Conservation (phyloP, 306 rosid genomes). For the Vigna reflexopilosa region DNA sequence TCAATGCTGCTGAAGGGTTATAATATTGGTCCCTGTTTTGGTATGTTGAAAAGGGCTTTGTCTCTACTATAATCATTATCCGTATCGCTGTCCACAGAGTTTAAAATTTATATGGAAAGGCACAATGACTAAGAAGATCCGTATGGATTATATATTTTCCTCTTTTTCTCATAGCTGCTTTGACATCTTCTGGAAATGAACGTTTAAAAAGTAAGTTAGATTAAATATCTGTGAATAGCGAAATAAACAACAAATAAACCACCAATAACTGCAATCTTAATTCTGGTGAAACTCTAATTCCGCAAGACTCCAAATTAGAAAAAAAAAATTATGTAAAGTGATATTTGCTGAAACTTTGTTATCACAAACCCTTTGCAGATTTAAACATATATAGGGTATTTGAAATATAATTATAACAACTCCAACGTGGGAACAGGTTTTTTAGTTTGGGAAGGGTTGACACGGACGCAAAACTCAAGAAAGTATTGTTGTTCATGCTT, state of each 20-base stretch:
- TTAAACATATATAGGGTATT: neutral
- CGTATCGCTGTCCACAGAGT: neutral
- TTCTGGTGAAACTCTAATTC: conserved; percentile 32
- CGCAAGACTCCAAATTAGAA: neutral
- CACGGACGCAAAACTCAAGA: neutral
- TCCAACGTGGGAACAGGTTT: neutral
- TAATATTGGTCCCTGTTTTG: conserved; percentile 2
- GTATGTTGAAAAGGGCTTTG: neutral
- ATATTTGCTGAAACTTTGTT: conserved; percentile 26
- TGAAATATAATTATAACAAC: neutral
- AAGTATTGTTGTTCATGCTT: no score
- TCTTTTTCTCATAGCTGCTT: neutral
- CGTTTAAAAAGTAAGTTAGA: neutral
- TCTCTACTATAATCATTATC: neutral
- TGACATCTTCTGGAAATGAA: conserved; percentile 9
- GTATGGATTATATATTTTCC: conserved; percentile 16
- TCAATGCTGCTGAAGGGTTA: neutral
- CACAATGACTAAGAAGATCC: neutral
- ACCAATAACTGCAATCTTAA: neutral
- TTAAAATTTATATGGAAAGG: conserved; percentile 13
- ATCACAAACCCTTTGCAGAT: neutral
- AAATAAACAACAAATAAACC: neutral
- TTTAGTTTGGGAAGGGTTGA: neutral
- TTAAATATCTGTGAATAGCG: neutral
- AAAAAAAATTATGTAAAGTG: neutral